Evolutionary conservation across 768 basidiomycete species (phyloP).

Genomic region (Auriculariales sp.): DNA sequence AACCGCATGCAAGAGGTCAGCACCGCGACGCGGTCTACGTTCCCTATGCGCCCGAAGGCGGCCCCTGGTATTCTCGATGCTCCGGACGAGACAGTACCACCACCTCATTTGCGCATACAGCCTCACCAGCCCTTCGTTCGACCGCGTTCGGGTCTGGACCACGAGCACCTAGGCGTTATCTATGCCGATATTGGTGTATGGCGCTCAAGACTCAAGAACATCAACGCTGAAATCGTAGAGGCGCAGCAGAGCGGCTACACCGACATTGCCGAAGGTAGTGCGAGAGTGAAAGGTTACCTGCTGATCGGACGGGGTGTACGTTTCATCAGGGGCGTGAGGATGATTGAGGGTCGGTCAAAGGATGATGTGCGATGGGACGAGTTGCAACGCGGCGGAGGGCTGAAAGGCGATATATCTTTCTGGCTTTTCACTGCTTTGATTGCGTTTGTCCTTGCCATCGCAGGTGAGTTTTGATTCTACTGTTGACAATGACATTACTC

Average conservation of each 20-base stretch:
- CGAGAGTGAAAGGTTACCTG: slow-evolving; percentile 61
- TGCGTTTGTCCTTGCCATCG: slow-evolving; percentile 36
- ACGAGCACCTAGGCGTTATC: slow-evolving; percentile 45
- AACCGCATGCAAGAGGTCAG: too few species aligned
- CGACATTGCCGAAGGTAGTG: slow-evolving; percentile 51
- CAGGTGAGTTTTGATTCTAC: slow-evolving; percentile 33
- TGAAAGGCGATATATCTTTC: slow-evolving; percentile 31
- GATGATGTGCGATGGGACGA: slow-evolving; percentile 76
- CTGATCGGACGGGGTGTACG: slow-evolving; percentile 57
- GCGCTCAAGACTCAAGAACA: slow-evolving; percentile 52
- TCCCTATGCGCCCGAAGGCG: slow-evolving; percentile 6
- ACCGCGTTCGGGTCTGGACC: slow-evolving; percentile 57
- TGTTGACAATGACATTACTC: neutral
- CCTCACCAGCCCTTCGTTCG: slow-evolving; percentile 57
- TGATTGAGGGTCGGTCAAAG: slow-evolving; percentile 68
- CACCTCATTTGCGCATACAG: slow-evolving; percentile 54
- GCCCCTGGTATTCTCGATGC: slow-evolving; percentile 1
- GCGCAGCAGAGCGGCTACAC: slow-evolving; percentile 52
- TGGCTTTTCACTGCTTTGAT: slow-evolving; percentile 43
- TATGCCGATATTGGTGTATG: slow-evolving; percentile 58
- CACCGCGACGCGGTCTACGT: slow-evolving; percentile 7
- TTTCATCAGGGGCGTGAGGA: slow-evolving; percentile 43
- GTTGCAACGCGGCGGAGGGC: slow-evolving; percentile 41
- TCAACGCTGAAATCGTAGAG: slow-evolving; percentile 61
- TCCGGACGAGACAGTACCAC: slow-evolving; percentile 27